Percentiles rank a stretch among this genome's conserved stretches.
These are phyloP conservation scores for Ensete glaucum DNA, from an alignment of 176 grass and related monocot genomes.

Conservation along the genomic window DNA sequence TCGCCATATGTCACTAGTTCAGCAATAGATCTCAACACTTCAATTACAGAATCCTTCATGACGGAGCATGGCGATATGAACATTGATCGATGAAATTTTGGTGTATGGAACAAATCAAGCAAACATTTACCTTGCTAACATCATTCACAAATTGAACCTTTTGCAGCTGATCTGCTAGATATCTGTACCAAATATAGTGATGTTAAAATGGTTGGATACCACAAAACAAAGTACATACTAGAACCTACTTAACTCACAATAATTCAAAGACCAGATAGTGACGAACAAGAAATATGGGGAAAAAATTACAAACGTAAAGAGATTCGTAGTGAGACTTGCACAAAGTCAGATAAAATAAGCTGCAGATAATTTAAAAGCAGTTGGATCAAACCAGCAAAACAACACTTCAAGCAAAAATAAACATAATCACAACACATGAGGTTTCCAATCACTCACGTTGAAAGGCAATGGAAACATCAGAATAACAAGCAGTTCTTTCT, in stretches of 20 bases:
- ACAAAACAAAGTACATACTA: constrained; percentile 1
- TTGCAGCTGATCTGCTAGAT: constrained; percentile 91
- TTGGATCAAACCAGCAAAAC: neutral
- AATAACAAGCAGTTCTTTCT: neutral
- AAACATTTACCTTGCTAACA: constrained; percentile 62
- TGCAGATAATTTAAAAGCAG: neutral
- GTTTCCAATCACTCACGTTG: neutral
- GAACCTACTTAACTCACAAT: neutral
- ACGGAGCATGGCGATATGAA: constrained; percentile 15
- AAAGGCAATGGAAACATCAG: neutral
- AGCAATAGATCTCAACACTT: constrained; percentile 89
- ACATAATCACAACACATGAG: neutral
- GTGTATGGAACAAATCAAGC: neutral
- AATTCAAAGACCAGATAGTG: neutral
- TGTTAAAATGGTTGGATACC: neutral
- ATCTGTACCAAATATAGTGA: constrained; percentile 41
- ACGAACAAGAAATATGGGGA: neutral
- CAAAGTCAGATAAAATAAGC: neutral
- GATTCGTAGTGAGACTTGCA: neutral
- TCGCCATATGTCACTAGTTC: constrained; percentile 97
- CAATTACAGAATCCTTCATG: constrained; percentile 92
- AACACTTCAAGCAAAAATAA: neutral
- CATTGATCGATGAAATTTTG: constrained; percentile 22
- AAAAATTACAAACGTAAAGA: neutral
- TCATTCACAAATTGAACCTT: constrained; percentile 87